These are phyloP conservation scores for Macrophomina phaseolina DNA, from an alignment of 2,329 filamentous ascomycete species.

Conservation along the genomic window DNA sequence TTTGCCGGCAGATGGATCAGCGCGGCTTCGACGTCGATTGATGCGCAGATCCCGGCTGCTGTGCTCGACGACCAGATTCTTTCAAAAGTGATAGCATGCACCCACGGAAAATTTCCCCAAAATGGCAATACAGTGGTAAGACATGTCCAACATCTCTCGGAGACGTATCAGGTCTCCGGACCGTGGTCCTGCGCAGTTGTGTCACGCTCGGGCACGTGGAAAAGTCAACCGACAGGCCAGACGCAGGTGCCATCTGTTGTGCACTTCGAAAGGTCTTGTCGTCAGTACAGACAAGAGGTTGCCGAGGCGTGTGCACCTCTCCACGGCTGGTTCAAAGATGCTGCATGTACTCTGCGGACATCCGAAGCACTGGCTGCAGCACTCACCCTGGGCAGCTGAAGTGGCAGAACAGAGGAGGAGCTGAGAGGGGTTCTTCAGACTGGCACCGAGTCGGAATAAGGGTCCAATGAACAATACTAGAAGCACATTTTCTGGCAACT, in stretches of 20 bases:
- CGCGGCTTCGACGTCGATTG: constrained; percentile 1
- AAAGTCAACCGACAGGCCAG: constrained; percentile 2
- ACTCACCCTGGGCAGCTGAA: not conserved
- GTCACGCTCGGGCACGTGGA: constrained; percentile 13
- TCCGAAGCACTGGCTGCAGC: not conserved
- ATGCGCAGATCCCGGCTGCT: not conserved
- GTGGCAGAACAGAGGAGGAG: not conserved
- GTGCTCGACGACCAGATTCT: not conserved
- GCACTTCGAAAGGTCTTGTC: not conserved
- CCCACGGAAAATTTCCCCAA: not conserved
- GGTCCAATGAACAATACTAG: constrained; percentile 9
- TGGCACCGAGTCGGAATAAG: not conserved
- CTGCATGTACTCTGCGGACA: constrained; percentile 21
- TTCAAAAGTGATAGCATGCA: constrained; percentile 8
- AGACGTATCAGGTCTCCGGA: constrained; percentile 5
- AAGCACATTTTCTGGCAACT: not conserved
- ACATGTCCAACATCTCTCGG: not conserved
- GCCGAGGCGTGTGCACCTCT: constrained; percentile 17
- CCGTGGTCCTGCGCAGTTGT: not conserved
- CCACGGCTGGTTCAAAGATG: constrained; percentile 19
- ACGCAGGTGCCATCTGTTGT: constrained; percentile 14
- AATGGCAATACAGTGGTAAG: constrained; percentile 11
- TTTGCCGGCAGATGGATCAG: constrained; percentile 15
- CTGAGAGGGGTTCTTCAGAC: not conserved
- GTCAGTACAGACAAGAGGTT: constrained; percentile 3